phyloP scores from a whole-genome alignment of 495 filamentous ascomycete genomes.

The Tuber indicum region DNA sequence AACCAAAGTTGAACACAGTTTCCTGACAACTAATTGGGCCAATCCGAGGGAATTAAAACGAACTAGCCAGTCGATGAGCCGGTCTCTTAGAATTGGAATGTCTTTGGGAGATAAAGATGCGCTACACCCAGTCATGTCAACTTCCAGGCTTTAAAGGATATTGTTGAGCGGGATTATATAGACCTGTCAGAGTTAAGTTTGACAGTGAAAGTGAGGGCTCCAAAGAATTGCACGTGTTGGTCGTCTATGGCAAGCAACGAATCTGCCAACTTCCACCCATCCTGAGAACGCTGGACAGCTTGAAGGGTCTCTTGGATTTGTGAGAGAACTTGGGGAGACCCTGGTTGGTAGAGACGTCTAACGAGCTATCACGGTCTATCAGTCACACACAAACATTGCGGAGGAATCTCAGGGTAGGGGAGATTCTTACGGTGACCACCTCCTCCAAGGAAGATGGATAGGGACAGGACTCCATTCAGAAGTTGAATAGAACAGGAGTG shows the following conservation, averaged over 20 bases:
- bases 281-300: constrained; percentile 62
- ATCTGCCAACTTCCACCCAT: constrained; percentile 82
- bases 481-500: constrained; percentile 5
- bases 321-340: constrained; percentile 53
- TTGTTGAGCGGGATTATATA: constrained; percentile 19
- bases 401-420: constrained; percentile 9
- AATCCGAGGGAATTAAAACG: constrained; percentile 54
- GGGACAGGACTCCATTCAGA: constrained; percentile 26
- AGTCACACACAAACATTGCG: constrained; percentile 15
- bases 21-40: constrained; percentile 62
- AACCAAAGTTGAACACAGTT: constrained; percentile 75
- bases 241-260: constrained; percentile 58
- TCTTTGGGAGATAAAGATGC: constrained; percentile 57
- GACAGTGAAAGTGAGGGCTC: constrained; percentile 85
- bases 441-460: constrained; percentile 30
- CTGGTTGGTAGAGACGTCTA: constrained; percentile 64
- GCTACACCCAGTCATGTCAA: constrained; percentile 43
- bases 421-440: constrained; percentile 26
- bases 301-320: constrained; percentile 72
- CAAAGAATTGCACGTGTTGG: constrained; percentile 78
- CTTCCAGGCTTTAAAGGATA: not conserved
- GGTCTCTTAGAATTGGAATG: constrained; percentile 58
- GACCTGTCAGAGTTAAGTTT: constrained; percentile 84
- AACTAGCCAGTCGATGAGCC: constrained; percentile 63
- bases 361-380: constrained; percentile 50